Base-by-base conservation (phyloP, 345 rosid species). In the Turritis glabra region DNA sequence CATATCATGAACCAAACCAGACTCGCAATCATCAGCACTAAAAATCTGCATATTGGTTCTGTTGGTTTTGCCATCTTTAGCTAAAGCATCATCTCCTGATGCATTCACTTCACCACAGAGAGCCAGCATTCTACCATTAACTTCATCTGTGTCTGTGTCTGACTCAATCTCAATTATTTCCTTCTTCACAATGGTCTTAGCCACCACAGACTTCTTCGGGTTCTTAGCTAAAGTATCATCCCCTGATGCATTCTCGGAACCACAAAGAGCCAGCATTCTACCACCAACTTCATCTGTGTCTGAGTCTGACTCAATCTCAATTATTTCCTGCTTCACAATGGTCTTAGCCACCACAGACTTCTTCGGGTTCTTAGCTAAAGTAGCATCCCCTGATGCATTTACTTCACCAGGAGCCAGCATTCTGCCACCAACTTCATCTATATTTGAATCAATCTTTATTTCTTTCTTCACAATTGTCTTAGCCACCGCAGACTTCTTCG, bases 61-160 rank as follows among this genome's bases (percentile, higher is more conserved):
- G 14, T 14, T 40, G 30, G 8, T 13, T 60, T 48, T 44, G 7
- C 9, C 76, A 17, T n/a, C 4, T 3, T 11, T n/a, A 60, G 11
- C 77, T 33, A 18, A 4, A 63, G 38, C 3, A 53, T 26, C 12
- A 17, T 55, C 37, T 12, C 37, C 18, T 12, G 75, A 51, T 78
- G 79, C 23, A 68, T 81, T 48, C 66, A 43, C 77, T 52, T 17
- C 32, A 66, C 72, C 37, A 29, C 63, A 47, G 19, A 21, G 47
- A 71, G 72, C 55, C 8, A 64, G 32, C 52, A 57, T 50, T 23
- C 15, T 25, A 37, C 62, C 26, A 40, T 17, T 25, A 64, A 9
- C 80, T 30, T 55, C 41, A 19, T 47, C 73, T 15, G 61, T 33
- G 11, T 64, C 77, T 12, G 43, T 3, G 6, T 69, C 74, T 15